Evolutionary conservation across 371 early-diverging fungal species (phyloP).

Genomic region (Mucor lusitanicus): DNA sequence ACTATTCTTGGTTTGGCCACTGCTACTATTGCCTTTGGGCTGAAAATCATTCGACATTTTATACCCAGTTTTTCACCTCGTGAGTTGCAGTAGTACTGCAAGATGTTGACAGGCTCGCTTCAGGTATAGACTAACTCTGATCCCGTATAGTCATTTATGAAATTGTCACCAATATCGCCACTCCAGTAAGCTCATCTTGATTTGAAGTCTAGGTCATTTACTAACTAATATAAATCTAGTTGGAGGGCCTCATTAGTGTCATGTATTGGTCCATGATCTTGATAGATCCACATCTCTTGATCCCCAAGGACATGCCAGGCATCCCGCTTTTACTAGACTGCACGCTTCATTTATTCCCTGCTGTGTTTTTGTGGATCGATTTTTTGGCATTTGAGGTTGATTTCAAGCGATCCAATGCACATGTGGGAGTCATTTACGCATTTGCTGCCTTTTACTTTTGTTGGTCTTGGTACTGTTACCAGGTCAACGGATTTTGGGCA

Average conservation of each 20-base stretch:
- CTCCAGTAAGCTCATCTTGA: slow-evolving; percentile 29
- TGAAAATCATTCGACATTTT: slow-evolving; percentile 21
- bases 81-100: slow-evolving; percentile 6
- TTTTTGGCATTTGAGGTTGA: slow-evolving; percentile 43
- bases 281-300: slow-evolving; percentile 34
- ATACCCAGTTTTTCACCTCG: slow-evolving; percentile 18
- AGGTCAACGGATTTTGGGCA: slow-evolving; percentile 40
- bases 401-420: slow-evolving; percentile 36
- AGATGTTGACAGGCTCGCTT: neutral
- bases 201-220: neutral
- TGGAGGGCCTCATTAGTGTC: slow-evolving; percentile 44
- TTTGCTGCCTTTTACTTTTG: slow-evolving; percentile 33
- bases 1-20: slow-evolving; percentile 18
- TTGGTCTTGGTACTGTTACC: slow-evolving; percentile 45
- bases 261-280: slow-evolving; percentile 47
- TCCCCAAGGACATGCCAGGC: slow-evolving; percentile 36
- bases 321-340: slow-evolving; percentile 38
- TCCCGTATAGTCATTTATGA: slow-evolving; percentile 21
- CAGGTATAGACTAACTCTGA: neutral
- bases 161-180: slow-evolving; percentile 33
- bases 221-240: slow-evolving; percentile 18
- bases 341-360: slow-evolving; percentile 46
- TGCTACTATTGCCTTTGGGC: slow-evolving; percentile 20
- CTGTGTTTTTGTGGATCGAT: slow-evolving; percentile 44
- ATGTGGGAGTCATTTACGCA: slow-evolving; percentile 33